A percentile compares a stretch with the other conserved stretches of the same genome.
phyloP scores from a whole-genome alignment of 805 yeast genomes.

The Gaillardinia entomophila region DNA sequence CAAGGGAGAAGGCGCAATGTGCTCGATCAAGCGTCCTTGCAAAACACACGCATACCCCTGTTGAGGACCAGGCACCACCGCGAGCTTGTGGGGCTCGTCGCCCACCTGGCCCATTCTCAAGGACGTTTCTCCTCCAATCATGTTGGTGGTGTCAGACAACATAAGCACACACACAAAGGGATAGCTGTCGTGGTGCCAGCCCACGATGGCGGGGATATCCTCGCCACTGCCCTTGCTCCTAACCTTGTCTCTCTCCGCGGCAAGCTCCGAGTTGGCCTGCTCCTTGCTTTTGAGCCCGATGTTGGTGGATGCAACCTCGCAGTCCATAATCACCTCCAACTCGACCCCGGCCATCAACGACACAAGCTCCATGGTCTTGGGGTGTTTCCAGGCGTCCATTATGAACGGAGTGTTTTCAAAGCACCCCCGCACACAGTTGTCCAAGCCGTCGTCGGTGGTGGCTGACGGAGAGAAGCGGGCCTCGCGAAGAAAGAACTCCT shows the following conservation, averaged over 20 bases:
- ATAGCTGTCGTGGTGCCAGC: slow-evolving; percentile 61
- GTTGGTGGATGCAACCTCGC: slow-evolving; percentile 51
- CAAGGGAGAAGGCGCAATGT: slow-evolving; percentile 11
- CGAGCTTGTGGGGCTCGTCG: slow-evolving; percentile 6
- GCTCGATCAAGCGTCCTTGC: slow-evolving; percentile 1
- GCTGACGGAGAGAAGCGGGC: slow-evolving; percentile 40
- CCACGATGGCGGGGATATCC: slow-evolving; percentile 50
- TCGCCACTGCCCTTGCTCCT: slow-evolving; percentile 14
- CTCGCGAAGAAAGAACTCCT: slow-evolving; percentile 39
- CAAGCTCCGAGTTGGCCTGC: neutral
- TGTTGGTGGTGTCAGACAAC: slow-evolving; percentile 51
- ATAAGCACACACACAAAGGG: slow-evolving; percentile 62
- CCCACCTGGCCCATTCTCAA: slow-evolving; percentile 38
- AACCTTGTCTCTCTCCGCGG: neutral
- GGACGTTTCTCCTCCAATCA: slow-evolving; percentile 60
- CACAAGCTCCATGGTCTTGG: slow-evolving; percentile 48
- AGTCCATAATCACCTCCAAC: slow-evolving; percentile 49
- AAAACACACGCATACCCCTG: neutral
- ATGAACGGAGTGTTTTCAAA: slow-evolving; percentile 42
- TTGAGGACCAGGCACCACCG: slow-evolving; percentile 14
- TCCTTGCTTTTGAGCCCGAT: slow-evolving; percentile 32
- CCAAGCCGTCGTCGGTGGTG: slow-evolving; percentile 37
- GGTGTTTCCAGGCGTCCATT: slow-evolving; percentile 54
- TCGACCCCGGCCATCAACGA: slow-evolving; percentile 57
- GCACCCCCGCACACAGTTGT: slow-evolving; percentile 46